These are phyloP conservation scores for Tanacetum coccineum DNA, from an alignment of 129 eudicot genomes.

Conservation along the genomic window DNA sequence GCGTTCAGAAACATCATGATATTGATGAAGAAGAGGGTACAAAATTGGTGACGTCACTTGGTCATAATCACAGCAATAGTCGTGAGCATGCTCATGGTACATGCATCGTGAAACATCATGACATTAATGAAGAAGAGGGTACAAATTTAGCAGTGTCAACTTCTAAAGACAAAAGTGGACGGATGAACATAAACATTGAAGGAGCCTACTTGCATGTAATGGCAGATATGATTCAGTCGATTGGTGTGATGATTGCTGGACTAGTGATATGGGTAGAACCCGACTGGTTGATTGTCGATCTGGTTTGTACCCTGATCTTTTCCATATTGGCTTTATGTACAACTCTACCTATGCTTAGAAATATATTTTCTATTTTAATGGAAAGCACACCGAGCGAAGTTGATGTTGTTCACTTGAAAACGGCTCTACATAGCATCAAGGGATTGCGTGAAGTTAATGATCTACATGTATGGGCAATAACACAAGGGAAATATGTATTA, in stretches of 20 bases:
- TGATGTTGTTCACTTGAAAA: conserved; percentile 41
- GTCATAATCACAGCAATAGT: conserved; percentile 10
- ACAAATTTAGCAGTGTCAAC: conserved; percentile 28
- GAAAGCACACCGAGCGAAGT: conserved; percentile 65
- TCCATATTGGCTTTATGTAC: conserved; percentile 43
- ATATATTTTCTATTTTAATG: conserved; percentile 47
- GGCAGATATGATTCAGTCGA: conserved; percentile 61
- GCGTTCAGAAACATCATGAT: not conserved
- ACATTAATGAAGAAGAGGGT: conserved; percentile 34
- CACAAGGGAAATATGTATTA: conserved; percentile 52
- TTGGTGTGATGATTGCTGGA: conserved; percentile 78
- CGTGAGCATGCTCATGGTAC: conserved; percentile 21
- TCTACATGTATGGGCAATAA: conserved; percentile 77
- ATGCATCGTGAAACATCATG: not conserved
- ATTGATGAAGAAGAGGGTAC: conserved; percentile 13
- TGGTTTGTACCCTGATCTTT: conserved; percentile 58
- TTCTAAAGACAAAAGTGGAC: conserved; percentile 24
- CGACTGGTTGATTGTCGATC: conserved; percentile 60
- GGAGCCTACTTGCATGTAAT: conserved; percentile 78
- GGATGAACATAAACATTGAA: conserved; percentile 56
- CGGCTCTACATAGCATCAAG: conserved; percentile 34
- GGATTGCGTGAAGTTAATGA: conserved; percentile 66
- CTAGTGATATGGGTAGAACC: conserved; percentile 65
- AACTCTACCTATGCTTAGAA: conserved; percentile 58
- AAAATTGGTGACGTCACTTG: not conserved